Evolutionary conservation across 2,329 filamentous ascomycete species (phyloP).

Genomic region (Penicillium aurantiogriseum): DNA sequence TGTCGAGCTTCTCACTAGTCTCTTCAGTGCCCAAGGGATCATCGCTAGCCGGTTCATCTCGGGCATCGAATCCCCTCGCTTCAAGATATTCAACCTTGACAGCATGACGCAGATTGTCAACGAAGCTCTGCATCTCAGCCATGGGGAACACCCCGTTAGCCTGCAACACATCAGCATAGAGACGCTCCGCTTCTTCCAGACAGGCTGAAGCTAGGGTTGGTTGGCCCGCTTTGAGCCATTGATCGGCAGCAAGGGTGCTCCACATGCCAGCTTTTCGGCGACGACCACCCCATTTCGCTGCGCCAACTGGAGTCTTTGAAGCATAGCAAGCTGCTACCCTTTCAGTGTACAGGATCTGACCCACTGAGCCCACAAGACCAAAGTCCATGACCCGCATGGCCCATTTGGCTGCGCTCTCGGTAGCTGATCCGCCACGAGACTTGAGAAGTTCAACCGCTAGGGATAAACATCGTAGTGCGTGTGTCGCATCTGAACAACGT

Average conservation of each 20-base stretch:
- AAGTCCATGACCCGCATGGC: conserved; percentile 76
- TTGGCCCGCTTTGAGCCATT: conserved; percentile 77
- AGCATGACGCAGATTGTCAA: conserved; percentile 44
- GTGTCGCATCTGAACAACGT: conserved; percentile 74
- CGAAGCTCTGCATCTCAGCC: conserved; percentile 51
- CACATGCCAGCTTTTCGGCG: conserved; percentile 85
- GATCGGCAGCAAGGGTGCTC: conserved; percentile 78
- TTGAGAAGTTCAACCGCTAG: conserved; percentile 80
- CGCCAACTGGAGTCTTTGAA: conserved; percentile 66
- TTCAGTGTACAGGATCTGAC: conserved; percentile 81
- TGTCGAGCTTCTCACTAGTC: conserved; percentile 56
- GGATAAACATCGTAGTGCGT: conserved; percentile 73
- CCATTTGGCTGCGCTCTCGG: conserved; percentile 87
- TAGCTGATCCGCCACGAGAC: conserved; percentile 72
- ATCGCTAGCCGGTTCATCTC: conserved; percentile 30
- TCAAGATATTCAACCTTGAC: conserved; percentile 47
- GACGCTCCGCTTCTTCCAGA: conserved; percentile 64
- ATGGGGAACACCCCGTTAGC: conserved; percentile 47
- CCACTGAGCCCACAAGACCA: conserved; percentile 69
- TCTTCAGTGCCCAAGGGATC: conserved; percentile 37
- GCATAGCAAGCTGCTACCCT: conserved; percentile 81
- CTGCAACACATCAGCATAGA: conserved; percentile 50
- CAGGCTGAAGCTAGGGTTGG: conserved; percentile 75
- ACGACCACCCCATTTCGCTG: conserved; percentile 67
- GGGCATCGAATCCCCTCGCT: conserved; percentile 39